Base-by-base conservation (phyloP, 164 flowering plant species). In the Magnolia changhungtana region DNA sequence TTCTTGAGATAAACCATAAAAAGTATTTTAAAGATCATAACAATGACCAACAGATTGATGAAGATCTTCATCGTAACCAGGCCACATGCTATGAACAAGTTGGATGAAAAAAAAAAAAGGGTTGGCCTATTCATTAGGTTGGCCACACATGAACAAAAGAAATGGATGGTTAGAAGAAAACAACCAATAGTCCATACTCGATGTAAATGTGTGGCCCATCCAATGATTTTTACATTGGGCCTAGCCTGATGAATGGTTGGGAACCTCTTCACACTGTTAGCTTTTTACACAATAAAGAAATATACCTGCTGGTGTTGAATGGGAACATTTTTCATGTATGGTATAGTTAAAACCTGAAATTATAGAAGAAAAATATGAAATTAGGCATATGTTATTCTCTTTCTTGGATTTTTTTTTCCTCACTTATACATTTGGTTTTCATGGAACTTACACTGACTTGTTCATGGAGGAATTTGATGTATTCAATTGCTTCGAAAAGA, bases 391-490 rank as follows among this genome's bases (percentile, higher is more conserved):
- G 29, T 52, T 13, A 14, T 18, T 67, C 27, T 64, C 27, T 67
- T 29, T 13, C 27, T 67, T 8, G 4, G 4, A 7, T 67, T 67
- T 18, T 18, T 23, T 8, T 7, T 7, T 20, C 9, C 1, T 8
- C 9, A 21, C 27, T 67, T 20, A 18, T 63, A 1, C 27, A 24
- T 24, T 24, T 24, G 66, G 19, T 8, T 63, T 63, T 63, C 8
- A 23, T 65, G 67, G 11, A 69, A 23, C 61, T 78, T 85, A 92
- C 97, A 79, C 74, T 76, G 69, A 92, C 91, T 87, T 92, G 93
- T 3, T 89, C 91, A 77, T 92, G 94, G 79, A 92, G 90, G 80
- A 90, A 89, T 73, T 88, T 89, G 84, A 90, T 92, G 85, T 89
- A 92, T 72, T 90, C 90, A 74, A 89, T 86, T 51, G 91, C 90